Conservation (phyloP, 805 yeast species). For the Lachancea thermotolerans region DNA sequence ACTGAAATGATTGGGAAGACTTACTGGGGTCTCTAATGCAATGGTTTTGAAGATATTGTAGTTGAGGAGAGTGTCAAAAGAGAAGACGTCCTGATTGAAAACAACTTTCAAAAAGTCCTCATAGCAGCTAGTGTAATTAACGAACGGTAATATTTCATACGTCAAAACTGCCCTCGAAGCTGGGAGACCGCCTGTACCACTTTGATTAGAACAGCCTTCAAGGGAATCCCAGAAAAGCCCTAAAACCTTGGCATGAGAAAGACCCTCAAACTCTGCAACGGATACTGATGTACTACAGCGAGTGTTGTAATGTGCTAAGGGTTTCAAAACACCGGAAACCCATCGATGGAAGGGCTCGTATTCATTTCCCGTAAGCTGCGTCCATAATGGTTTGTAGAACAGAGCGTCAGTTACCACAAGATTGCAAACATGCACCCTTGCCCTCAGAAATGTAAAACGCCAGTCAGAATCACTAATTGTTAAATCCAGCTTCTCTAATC, state of each 20-base stretch:
- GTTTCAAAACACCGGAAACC: constrained; percentile 26
- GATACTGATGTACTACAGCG: constrained; percentile 10
- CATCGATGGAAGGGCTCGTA: constrained; percentile 16
- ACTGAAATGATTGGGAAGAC: background rate
- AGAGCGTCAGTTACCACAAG: constrained; percentile 15
- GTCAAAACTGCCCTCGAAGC: constrained; percentile 4
- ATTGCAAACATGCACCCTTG: constrained; percentile 23
- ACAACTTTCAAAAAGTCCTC: constrained; percentile 13
- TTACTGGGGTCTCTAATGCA: constrained; percentile 1
- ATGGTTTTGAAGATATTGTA: constrained; percentile 14
- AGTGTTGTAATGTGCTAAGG: constrained; percentile 23
- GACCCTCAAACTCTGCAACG: constrained; percentile 21
- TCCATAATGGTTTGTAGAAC: constrained; percentile 23
- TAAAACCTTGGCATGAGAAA: constrained; percentile 13
- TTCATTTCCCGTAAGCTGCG: background rate
- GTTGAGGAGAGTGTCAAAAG: constrained; percentile 12
- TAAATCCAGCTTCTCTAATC: constrained; percentile 2
- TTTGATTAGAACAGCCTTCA: too few relatives aligned
- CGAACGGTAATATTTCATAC: constrained; percentile 22
- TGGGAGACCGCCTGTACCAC: too few relatives aligned
- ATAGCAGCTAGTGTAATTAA: constrained; percentile 10
- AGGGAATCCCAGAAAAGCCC: constrained; percentile 9
- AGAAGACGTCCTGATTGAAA: constrained; percentile 14
- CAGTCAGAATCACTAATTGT: constrained; percentile 4
- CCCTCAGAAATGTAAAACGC: constrained; percentile 18